Base-by-base conservation (phyloP, 257 asterid species). In the Agastache rugosa region DNA sequence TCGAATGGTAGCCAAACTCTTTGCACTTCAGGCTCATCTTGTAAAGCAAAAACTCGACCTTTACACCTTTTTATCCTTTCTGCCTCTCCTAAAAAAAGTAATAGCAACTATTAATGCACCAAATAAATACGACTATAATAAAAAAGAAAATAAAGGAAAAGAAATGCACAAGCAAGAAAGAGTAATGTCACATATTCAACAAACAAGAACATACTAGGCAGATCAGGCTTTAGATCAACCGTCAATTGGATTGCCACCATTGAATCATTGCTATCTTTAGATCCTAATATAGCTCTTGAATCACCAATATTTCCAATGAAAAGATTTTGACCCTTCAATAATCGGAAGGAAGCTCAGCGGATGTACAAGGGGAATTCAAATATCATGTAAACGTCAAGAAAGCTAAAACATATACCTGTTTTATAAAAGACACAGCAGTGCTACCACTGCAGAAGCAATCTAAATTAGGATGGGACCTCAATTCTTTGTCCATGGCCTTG, bases 381-480 rank as follows among this genome's bases (percentile, higher is more conserved):
- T 35, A 63, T 23, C 45, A 68, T 14, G 56, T 61, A 29, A 66
- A 29, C 7, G 45, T 1, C 6, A 22, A 47, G n/a, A 76, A 56
- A 11, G 29, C 35, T 67, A 48, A 6, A 10, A 41, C 5, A 48
- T 3, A 1, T 85, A 94, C 99, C 97, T 94, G 96, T 80, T 92
- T 94, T 59, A 92, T 77, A 14, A 94, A 70, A 14, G 92, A 87
- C 64, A 94, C 89, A n/a, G 96, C 96, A 48, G 99, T 94, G 91
- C 98, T 92, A 63, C 99, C 99, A 67, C 99, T 94, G 84, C 99
- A 94, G 76, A 92, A 94, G 88, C 98, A 94, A 83, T 94, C 99
- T 54, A 94, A 47, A 84, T 85, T 94, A 55, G 97, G 91, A 75
- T 90, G 95, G 27, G 97, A 90, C 85, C 93, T 89, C 76, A 94